Percentiles rank a stretch among this genome's conserved stretches.
Conservation (phyloP, 2,329 filamentous ascomycete species). For the Fusarium burgessii region DNA sequence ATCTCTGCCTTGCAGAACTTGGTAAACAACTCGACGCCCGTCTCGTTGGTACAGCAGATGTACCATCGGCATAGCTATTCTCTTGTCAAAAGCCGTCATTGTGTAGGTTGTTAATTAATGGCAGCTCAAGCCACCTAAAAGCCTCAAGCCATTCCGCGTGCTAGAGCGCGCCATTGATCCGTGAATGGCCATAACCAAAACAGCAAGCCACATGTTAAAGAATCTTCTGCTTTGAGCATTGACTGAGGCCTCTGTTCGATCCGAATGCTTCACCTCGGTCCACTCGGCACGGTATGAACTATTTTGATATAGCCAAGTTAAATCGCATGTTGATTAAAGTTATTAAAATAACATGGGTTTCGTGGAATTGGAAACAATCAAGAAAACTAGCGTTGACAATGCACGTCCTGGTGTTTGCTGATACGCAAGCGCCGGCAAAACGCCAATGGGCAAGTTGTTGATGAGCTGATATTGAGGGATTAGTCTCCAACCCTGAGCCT, state of each 20-base stretch:
- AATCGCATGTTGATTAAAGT: constrained; percentile 33
- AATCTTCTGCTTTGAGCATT: background rate
- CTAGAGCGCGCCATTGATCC: constrained; percentile 31
- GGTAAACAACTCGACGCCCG: constrained; percentile 7
- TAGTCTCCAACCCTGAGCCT: constrained; percentile 28
- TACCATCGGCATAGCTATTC: background rate
- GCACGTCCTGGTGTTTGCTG: constrained; percentile 18
- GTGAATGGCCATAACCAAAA: constrained; percentile 11
- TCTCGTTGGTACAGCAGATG: background rate
- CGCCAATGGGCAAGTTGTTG: constrained; percentile 32
- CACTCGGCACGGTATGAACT: constrained; percentile 8
- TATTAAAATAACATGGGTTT: constrained; percentile 17
- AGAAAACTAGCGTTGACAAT: constrained; percentile 29
- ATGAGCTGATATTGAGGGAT: constrained; percentile 22
- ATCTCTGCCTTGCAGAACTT: constrained; percentile 24
- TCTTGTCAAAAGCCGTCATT: constrained; percentile 13
- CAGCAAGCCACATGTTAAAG: constrained; percentile 16
- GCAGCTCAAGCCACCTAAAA: constrained; percentile 22
- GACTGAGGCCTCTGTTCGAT: constrained; percentile 4
- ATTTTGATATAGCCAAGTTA: constrained; percentile 27
- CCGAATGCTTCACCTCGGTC: constrained; percentile 13
- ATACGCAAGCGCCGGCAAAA: constrained; percentile 28
- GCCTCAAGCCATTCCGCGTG: constrained; percentile 26
- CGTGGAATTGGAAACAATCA: constrained; percentile 13
- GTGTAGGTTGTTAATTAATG: constrained; percentile 23